Conservation (phyloP, 2,329 filamentous ascomycete species). For the Fusarium sp. region DNA sequence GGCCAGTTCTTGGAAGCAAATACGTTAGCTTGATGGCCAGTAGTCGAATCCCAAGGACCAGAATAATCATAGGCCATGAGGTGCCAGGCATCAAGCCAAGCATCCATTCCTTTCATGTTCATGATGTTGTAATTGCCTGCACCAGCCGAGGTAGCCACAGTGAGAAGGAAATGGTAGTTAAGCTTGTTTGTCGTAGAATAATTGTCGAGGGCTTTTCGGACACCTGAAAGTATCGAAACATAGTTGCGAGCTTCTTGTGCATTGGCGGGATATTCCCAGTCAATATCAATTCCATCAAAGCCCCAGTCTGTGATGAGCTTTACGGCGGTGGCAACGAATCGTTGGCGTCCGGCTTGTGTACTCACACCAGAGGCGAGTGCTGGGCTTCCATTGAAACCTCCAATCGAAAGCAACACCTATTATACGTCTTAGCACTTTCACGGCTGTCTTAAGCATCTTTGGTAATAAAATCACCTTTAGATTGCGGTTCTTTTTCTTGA, state of each 20-base stretch:
- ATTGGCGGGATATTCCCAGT: slow-evolving; percentile 67
- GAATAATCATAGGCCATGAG: slow-evolving; percentile 80
- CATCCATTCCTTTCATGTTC: slow-evolving; percentile 67
- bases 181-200: slow-evolving; percentile 57
- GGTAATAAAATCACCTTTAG: slow-evolving; percentile 68
- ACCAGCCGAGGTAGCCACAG: slow-evolving; percentile 64
- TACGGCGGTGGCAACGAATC: slow-evolving; percentile 77
- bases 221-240: slow-evolving; percentile 39
- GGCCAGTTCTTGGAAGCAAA: slow-evolving; percentile 66
- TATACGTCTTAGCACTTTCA: slow-evolving; percentile 24
- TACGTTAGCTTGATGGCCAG: slow-evolving; percentile 79
- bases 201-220: slow-evolving; percentile 58
- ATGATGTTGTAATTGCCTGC: slow-evolving; percentile 63
- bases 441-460: background rate
- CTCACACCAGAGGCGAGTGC: slow-evolving; percentile 66
- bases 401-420: slow-evolving; percentile 59
- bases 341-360: slow-evolving; percentile 70
- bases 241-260: slow-evolving; percentile 54
- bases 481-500: slow-evolving; percentile 81
- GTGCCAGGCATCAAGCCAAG: slow-evolving; percentile 70
- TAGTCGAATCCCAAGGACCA: slow-evolving; percentile 72
- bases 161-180: slow-evolving; percentile 64
- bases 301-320: slow-evolving; percentile 77
- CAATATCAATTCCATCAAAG: slow-evolving; percentile 68
- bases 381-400: slow-evolving; percentile 81